Evolutionary conservation across 2,329 filamentous ascomycete species (phyloP).

Genomic region (Scedosporium dehoogii): DNA sequence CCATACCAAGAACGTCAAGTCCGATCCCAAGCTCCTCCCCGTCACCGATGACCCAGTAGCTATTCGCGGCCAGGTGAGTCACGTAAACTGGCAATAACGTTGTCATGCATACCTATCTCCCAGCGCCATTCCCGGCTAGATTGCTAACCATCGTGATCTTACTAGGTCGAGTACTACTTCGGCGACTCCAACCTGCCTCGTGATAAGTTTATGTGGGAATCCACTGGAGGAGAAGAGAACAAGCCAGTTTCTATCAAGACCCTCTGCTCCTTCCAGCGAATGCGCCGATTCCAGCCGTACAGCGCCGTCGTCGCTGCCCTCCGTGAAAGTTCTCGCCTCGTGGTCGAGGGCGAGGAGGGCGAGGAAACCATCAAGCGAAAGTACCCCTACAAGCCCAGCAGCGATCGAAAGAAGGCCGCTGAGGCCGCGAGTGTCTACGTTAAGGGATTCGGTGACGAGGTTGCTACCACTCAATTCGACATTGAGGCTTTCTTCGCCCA

Average conservation of each 20-base stretch:
- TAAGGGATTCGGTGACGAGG: conserved; percentile 87
- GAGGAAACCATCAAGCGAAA: conserved; percentile 69
- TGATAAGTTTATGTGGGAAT: conserved; percentile 78
- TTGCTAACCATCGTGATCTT: background rate
- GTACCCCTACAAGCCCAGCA: conserved; percentile 50
- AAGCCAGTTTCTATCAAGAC: conserved; percentile 68
- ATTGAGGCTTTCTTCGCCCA: conserved; percentile 85
- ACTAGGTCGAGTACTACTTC: conserved; percentile 90
- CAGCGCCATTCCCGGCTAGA: background rate
- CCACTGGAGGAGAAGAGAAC: conserved; percentile 70
- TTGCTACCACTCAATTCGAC: conserved; percentile 79
- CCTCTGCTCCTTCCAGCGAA: conserved; percentile 85
- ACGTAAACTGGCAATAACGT: background rate
- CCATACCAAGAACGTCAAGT: conserved; percentile 53
- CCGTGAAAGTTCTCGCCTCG: conserved; percentile 63
- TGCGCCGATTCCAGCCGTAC: conserved; percentile 89
- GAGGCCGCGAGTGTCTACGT: conserved; percentile 75
- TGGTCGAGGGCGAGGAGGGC: conserved; percentile 63
- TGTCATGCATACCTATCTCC: background rate
- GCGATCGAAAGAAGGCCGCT: conserved; percentile 51
- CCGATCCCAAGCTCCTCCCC: conserved; percentile 55
- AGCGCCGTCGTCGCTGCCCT: conserved; percentile 74
- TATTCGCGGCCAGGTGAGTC: conserved; percentile 70
- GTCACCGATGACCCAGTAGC: conserved; percentile 68
- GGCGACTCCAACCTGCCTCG: conserved; percentile 80